phyloP scores from a whole-genome alignment of 164 flowering plant species.

The Vitis cinerea region DNA sequence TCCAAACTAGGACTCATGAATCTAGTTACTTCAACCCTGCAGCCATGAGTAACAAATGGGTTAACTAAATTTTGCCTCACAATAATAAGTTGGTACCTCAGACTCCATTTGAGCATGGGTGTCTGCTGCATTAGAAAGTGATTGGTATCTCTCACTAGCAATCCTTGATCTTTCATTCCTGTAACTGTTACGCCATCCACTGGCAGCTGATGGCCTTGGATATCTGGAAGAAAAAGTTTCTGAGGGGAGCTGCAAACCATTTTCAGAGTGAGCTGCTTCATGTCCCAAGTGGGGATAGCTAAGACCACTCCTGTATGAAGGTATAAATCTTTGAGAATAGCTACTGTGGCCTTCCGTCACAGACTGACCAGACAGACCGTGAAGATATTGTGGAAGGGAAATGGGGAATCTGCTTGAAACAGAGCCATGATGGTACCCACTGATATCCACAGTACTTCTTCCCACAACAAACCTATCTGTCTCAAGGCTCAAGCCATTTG shows the following conservation, averaged over 20 bases:
- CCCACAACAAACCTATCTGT: slow-evolving; percentile 2
- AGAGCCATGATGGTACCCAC: not conserved
- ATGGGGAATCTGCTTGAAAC: slow-evolving; percentile 10
- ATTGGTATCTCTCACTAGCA: slow-evolving; percentile 24
- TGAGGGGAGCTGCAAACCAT: slow-evolving; percentile 19
- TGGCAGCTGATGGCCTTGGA: slow-evolving; percentile 24
- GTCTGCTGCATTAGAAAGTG: slow-evolving; percentile 18
- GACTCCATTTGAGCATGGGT: slow-evolving; percentile 25
- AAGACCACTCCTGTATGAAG: slow-evolving; percentile 20
- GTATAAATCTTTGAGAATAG: slow-evolving; percentile 28
- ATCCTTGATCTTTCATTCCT: slow-evolving; percentile 32
- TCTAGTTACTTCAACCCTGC: too few relatives aligned
- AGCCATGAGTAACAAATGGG: not conserved
- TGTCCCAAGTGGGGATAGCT: slow-evolving; percentile 19
- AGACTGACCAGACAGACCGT: slow-evolving; percentile 13
- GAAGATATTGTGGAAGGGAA: slow-evolving; percentile 21
- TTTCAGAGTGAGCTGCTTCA: slow-evolving; percentile 16
- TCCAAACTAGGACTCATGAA: too few relatives aligned
- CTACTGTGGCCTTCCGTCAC: slow-evolving; percentile 27
- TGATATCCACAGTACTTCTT: slow-evolving; percentile 4
- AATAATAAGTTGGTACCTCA: slow-evolving; percentile 25
- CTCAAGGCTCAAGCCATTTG: slow-evolving; percentile 3
- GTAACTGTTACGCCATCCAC: slow-evolving; percentile 31
- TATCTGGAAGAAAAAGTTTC: slow-evolving; percentile 34
- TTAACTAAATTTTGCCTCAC: not conserved